Percentiles rank a stretch among this genome's conserved stretches.
Evolutionary conservation across 2,329 filamentous ascomycete genomes (phyloP).

Genomic region (Geoglossum cookeanum): DNA sequence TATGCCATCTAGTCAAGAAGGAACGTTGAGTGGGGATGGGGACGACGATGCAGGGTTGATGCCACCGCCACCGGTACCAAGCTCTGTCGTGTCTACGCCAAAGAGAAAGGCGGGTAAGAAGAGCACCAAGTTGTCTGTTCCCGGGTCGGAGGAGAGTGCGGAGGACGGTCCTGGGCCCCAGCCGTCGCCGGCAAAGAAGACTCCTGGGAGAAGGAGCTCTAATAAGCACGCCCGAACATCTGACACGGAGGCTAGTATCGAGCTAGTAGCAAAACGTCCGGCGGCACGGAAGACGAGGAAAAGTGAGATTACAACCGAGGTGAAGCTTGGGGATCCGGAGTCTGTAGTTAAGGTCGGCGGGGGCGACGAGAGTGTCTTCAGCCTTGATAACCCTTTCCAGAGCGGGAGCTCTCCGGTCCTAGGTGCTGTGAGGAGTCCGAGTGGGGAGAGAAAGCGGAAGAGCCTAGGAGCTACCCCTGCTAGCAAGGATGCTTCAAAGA

Average conservation of each 20-base stretch:
- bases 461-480: constrained; percentile 12
- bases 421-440: not conserved
- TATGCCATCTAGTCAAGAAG: constrained; percentile 45
- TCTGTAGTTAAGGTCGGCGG: constrained; percentile 15
- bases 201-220: constrained; percentile 20
- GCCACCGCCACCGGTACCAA: constrained; percentile 28
- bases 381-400: constrained; percentile 83
- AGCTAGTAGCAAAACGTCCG: constrained; percentile 19
- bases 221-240: constrained; percentile 23
- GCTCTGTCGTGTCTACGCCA: constrained; percentile 24
- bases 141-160: constrained; percentile 6
- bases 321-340: constrained; percentile 26
- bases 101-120: constrained; percentile 31
- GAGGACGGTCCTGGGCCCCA: constrained; percentile 15
- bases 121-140: constrained; percentile 20
- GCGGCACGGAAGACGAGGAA: constrained; percentile 20
- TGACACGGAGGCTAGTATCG: constrained; percentile 9
- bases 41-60: constrained; percentile 35
- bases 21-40: constrained; percentile 38
- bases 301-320: constrained; percentile 18
- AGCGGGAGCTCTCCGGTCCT: constrained; percentile 51
- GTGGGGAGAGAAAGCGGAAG: constrained; percentile 10
- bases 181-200: constrained; percentile 15
- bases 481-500: constrained; percentile 15
- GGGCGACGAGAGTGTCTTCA: constrained; percentile 49